Evolutionary conservation across 2,329 filamentous ascomycete species (phyloP).

Genomic region (Pseudogymnoascus sp.): DNA sequence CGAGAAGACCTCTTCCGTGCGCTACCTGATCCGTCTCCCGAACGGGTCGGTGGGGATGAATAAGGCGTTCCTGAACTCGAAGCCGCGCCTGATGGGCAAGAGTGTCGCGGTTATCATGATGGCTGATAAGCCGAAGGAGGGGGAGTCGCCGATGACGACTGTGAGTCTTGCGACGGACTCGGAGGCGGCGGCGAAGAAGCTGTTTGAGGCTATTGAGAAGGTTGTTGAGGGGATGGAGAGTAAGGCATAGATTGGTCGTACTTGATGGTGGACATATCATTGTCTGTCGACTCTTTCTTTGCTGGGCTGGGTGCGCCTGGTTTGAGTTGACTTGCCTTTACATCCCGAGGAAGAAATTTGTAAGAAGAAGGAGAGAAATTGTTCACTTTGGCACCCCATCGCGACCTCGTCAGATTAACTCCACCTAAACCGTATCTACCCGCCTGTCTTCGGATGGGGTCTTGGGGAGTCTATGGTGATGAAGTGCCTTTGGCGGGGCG

Average conservation of each 20-base stretch:
- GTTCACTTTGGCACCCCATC: too few relatives aligned
- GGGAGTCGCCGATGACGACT: conserved; percentile 65
- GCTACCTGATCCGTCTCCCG: conserved; percentile 57
- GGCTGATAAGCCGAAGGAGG: conserved; percentile 47
- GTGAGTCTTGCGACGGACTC: conserved; percentile 45
- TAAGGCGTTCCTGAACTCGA: conserved; percentile 53
- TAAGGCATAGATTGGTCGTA: neutral
- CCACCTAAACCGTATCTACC: neutral
- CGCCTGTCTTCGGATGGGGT: neutral
- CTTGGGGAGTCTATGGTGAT: neutral
- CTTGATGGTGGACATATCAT: neutral
- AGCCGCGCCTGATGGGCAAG: conserved; percentile 54
- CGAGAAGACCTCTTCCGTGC: conserved; percentile 35
- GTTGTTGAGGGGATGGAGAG: neutral
- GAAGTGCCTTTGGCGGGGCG: neutral
- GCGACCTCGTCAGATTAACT: neutral
- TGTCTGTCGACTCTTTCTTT: neutral
- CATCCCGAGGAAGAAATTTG: neutral
- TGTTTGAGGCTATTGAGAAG: conserved; percentile 35
- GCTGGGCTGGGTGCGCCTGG: neutral
- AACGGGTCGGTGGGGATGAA: conserved; percentile 69
- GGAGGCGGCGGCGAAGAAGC: conserved; percentile 40
- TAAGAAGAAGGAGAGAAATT: too few relatives aligned
- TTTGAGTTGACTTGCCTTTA: neutral
- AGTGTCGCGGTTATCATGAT: conserved; percentile 52